These are phyloP conservation scores for Vinca minor DNA, from an alignment of 257 asterid genomes.

Conservation along the genomic window DNA sequence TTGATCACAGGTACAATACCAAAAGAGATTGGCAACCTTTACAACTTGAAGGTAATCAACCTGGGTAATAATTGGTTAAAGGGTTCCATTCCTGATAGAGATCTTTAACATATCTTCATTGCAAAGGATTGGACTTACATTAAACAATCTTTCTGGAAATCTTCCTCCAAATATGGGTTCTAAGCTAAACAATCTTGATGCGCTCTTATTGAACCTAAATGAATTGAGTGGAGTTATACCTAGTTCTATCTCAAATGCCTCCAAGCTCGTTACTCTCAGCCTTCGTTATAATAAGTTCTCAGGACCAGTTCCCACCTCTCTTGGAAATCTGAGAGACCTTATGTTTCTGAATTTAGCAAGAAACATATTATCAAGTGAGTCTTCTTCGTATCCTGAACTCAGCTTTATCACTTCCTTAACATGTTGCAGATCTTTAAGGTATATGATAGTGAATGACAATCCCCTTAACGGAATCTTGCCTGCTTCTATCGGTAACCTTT, in stretches of 20 bases:
- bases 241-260: background rate
- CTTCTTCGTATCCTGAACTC: background rate
- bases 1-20: slow-evolving; percentile 29
- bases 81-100: background rate
- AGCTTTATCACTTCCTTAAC: slow-evolving; percentile 14
- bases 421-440: slow-evolving; percentile 8
- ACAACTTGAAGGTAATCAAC: slow-evolving; percentile 14
- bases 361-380: slow-evolving; percentile 20
- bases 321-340: slow-evolving; percentile 25
- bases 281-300: slow-evolving; percentile 16
- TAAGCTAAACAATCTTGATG: background rate
- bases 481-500: slow-evolving; percentile 28
- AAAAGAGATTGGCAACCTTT: slow-evolving; percentile 25
- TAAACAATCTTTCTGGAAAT: background rate
- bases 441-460: slow-evolving; percentile 4
- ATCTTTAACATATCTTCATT: background rate
- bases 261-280: background rate
- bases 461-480: slow-evolving; percentile 18
- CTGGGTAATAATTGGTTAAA: slow-evolving; percentile 11
- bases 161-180: background rate
- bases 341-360: slow-evolving; percentile 12
- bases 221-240: slow-evolving; percentile 23
- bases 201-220: background rate
- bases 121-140: background rate
- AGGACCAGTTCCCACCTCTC: slow-evolving; percentile 23